Evolutionary conservation across 2,329 filamentous ascomycete genomes (phyloP), one percentile per base, ranked within the genome.

Genomic region (Ophiostoma ips): DNA sequence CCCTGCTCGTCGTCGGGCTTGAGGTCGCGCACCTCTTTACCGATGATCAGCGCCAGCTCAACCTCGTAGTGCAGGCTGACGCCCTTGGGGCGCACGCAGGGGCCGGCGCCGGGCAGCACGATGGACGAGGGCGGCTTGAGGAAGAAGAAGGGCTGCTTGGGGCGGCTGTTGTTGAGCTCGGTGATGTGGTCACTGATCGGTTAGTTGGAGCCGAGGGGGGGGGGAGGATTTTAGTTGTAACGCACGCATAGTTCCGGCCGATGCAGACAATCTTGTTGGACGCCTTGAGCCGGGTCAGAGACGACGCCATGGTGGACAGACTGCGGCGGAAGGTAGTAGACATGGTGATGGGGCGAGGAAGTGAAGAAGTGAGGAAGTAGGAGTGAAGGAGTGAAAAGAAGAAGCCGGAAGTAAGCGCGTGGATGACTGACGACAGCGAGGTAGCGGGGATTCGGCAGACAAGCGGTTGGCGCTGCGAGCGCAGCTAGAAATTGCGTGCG

Each of bases 141-240:
- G 76, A 98, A 98, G 81, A 95, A 98, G 71, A 98, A 96, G 24
- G 92, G 92, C 68, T 95, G 88, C 66, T 92, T 94, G 47, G 92
- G 92, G 57, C 81, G 80, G 53, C 76, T 73, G 67, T 83, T 95
- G 67, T 88, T 88, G 58, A 98, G 77, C 71, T 98, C 92, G 56
- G 83, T 79, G 63, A 96, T 84, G 69, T 98, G 92, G 66, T 95
- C 92, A 61, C 87, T 92, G 61, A 35, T 24, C 40, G 28, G 40
- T 43, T 30, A 43, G 40, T 11, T 12, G 9, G 8, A 2, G 3
- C 13, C 18, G 9, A 28, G 12, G 21, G 19, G 31, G 3, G 9
- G 5, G 10, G 3, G 3, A 34, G 10, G 3, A 11, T 34, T 34
- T 13, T 10, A 30, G 7, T 8, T 8, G 15, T 30, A 36, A 63